A percentile compares a stretch with the other conserved stretches of the same genome.
These are phyloP conservation scores for Plectranthus barbatus DNA, from an alignment of 257 asterid species.

Conservation along the genomic window DNA sequence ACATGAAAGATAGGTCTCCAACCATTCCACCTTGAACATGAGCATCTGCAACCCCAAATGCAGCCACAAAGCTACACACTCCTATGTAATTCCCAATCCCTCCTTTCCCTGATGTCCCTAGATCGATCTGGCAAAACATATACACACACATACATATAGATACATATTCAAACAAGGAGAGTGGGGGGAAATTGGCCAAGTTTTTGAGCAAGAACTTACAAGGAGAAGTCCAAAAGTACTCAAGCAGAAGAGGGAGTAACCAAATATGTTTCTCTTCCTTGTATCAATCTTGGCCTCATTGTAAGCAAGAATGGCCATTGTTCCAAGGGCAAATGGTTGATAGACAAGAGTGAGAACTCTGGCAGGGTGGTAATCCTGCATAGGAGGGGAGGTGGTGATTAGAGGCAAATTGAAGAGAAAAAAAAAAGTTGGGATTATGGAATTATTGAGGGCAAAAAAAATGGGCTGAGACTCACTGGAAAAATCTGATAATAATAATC, in stretches of 20 bases:
- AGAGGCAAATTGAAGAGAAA: background rate
- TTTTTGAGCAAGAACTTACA: conserved; percentile 27
- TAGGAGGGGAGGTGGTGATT: too few species aligned
- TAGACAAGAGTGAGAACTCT: too few species aligned
- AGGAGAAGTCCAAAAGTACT: conserved; percentile 58
- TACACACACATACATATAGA: background rate
- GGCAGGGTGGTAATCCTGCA: conserved; percentile 68
- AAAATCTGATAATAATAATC: conserved; percentile 65
- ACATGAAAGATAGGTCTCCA: conserved; percentile 79
- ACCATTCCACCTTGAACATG: too few species aligned
- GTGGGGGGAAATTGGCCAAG: too few species aligned
- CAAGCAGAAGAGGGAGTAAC: conserved; percentile 48
- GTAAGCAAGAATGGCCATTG: conserved; percentile 47
- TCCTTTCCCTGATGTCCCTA: too few species aligned
- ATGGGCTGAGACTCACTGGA: conserved; percentile 73
- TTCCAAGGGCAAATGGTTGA: conserved; percentile 68
- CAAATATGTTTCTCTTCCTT: conserved; percentile 61
- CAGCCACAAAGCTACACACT: conserved; percentile 61
- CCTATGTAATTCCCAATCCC: too few species aligned
- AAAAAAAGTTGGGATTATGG: background rate
- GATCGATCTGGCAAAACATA: conserved; percentile 38
- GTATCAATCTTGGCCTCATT: conserved; percentile 67
- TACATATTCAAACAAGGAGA: background rate
- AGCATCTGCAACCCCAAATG: conserved; percentile 82
- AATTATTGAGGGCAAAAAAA: too few species aligned